phyloP scores from a whole-genome alignment of 2,329 filamentous ascomycete genomes.

The Hymenoscyphus occultus region DNA sequence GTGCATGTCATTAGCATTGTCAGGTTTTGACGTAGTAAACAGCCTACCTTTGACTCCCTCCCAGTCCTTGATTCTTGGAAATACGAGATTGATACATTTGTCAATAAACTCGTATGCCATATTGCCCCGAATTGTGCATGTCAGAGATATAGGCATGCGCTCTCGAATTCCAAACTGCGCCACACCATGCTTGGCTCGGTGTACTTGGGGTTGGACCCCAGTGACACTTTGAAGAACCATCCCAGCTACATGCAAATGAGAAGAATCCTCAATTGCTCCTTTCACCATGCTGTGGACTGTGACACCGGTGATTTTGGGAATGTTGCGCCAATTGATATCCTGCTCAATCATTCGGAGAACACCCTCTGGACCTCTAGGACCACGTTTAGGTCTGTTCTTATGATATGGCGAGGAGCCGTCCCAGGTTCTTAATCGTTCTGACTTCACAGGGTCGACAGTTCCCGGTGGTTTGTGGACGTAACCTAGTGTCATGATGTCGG shows the following conservation, averaged over 20 bases:
- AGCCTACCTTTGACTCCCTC: conserved; percentile 62
- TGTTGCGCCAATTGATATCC: conserved; percentile 75
- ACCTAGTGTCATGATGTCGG: conserved; percentile 83
- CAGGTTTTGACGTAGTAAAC: background rate
- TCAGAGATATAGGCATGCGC: conserved; percentile 71
- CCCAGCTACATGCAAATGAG: conserved; percentile 76
- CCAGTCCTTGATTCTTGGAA: conserved; percentile 97
- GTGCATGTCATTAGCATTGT: conserved; percentile 20
- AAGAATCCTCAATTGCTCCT: conserved; percentile 65
- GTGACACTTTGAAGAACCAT: conserved; percentile 85
- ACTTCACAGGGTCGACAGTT: conserved; percentile 53
- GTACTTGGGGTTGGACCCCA: conserved; percentile 68
- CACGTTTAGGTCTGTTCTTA: conserved; percentile 82
- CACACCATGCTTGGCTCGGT: conserved; percentile 67
- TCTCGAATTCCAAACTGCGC: conserved; percentile 71
- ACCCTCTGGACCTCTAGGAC: conserved; percentile 71
- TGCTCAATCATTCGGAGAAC: conserved; percentile 69
- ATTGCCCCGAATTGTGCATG: conserved; percentile 73
- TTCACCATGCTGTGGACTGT: conserved; percentile 75
- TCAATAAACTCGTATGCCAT: conserved; percentile 87
- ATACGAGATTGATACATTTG: conserved; percentile 83
- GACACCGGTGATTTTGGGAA: conserved; percentile 77
- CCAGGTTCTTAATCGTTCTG: conserved; percentile 76
- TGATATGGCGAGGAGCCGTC: conserved; percentile 90
- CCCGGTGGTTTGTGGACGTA: conserved; percentile 86